Evolutionary conservation across 768 basidiomycete species (phyloP).

Genomic region (Collybia sp.): DNA sequence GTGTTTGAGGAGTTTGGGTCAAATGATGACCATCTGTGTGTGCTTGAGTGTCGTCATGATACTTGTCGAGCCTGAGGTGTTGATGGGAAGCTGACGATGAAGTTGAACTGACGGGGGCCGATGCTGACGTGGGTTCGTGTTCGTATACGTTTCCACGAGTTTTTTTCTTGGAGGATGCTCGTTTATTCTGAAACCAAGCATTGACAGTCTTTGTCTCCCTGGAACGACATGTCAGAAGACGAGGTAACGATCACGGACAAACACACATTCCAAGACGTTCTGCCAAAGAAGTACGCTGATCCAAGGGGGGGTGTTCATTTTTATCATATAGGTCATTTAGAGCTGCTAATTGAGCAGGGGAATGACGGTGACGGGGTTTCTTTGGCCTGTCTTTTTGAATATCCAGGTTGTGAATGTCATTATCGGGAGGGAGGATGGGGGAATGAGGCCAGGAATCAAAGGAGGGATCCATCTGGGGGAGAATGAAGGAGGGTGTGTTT

Average conservation of each 20-base stretch:
- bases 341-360: conserved; percentile 64
- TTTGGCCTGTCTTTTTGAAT: conserved; percentile 45
- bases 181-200: conserved; percentile 86
- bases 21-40: conserved; percentile 23
- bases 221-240: conserved; percentile 8
- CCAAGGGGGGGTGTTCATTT: conserved; percentile 70
- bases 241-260: conserved; percentile 9
- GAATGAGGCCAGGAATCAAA: conserved; percentile 17
- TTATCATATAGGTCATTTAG: conserved; percentile 77
- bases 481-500: conserved; percentile 17
- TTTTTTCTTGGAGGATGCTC: conserved; percentile 77
- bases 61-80: conserved; percentile 36
- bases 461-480: conserved; percentile 13
- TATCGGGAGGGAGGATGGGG: conserved; percentile 19
- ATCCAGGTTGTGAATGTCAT: conserved; percentile 16
- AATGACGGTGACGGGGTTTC: conserved; percentile 79
- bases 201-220: conserved; percentile 86
- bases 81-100: conserved; percentile 21
- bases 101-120: conserved; percentile 27
- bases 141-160: conserved; percentile 29
- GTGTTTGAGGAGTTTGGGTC: conserved; percentile 13
- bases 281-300: conserved; percentile 63
- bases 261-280: conserved; percentile 74
- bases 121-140: conserved; percentile 26
- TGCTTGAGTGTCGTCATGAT: conserved; percentile 35